Evolutionary conservation across 495 filamentous ascomycete species (phyloP), one percentile per base, ranked within the genome.

Genomic region (Aspergillus baeticus): DNA sequence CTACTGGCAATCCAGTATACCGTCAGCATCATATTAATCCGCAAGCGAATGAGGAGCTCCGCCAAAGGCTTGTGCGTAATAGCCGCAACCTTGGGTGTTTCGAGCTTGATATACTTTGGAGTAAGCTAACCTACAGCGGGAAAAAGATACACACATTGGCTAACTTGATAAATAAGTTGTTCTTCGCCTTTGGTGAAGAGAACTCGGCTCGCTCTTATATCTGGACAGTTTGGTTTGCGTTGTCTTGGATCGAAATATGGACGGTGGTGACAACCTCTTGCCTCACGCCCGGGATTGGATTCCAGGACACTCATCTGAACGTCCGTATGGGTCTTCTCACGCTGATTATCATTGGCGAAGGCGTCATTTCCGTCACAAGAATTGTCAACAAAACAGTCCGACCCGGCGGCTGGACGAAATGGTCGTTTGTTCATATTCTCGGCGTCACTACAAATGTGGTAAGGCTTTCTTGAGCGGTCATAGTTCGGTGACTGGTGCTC

Each of bases 261-360:
- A 63, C 77, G 15, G 74, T 83, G 7, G 80, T 86, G 51, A 65
- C 64, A n/a, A 68, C 82, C 7, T 86, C 84, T 33, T 79, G 70
- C 52, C 54, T 72, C 29, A 84, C 76, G 62, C 69, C 79, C 14
- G 73, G 78, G 41, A 71, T 89, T 43, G 83, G 79, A 49, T 86
- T 89, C 67, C 79, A 86, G 63, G 76, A 82, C 35, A 87, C 84
- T 10, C 84, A 87, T 63, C 68, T 89, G 54, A 82, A 85, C 44
- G 79, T 87, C 53, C 76, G 87, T 38, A 81, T 88, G 78, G 80
- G 81, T 4, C 78, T 89, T 10, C 72, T 88, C 7, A 88, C 86
- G 0, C 74, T 89, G 43, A 87, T 88, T 60, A 86, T 88, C 53
- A 78, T 89, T 45, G 87, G 87, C 18, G 85, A 88, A 69, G 84